Conservation (phyloP, 1,284 basidiomycete species). For the Heliocybe sulcata region DNA sequence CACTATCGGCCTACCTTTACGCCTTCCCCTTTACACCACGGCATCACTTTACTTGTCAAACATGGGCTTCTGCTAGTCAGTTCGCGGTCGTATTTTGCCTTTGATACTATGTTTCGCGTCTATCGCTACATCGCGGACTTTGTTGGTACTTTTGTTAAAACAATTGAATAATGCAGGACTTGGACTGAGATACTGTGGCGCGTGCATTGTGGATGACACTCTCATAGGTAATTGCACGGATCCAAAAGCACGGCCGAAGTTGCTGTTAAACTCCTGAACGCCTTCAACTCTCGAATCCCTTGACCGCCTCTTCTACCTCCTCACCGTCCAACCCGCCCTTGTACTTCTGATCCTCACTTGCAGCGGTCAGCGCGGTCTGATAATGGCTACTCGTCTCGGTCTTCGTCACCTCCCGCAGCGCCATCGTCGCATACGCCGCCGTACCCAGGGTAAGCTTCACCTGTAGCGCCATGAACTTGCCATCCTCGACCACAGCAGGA, state of each 20-base stretch:
- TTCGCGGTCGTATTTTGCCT: background rate
- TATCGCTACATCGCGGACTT: background rate
- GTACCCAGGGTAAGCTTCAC: slow-evolving; percentile 77
- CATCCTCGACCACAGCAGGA: slow-evolving; percentile 56
- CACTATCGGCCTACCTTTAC: background rate
- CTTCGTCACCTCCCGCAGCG: slow-evolving; percentile 87
- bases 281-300: background rate
- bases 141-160: background rate
- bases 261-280: too few relatives aligned
- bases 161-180: background rate
- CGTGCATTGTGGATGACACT: too few relatives aligned
- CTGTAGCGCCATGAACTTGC: slow-evolving; percentile 82
- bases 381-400: slow-evolving; percentile 87
- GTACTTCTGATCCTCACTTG: slow-evolving; percentile 80
- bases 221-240: background rate
- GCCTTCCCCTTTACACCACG: background rate
- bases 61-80: background rate
- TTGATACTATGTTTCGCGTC: background rate
- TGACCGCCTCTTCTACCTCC: slow-evolving; percentile 7
- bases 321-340: slow-evolving; percentile 36
- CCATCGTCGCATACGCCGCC: slow-evolving; percentile 94
- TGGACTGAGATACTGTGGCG: too few relatives aligned
- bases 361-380: slow-evolving; percentile 73
- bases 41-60: too few relatives aligned
- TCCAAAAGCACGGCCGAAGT: too few relatives aligned